Evolutionary conservation across 305 asterid species (phyloP), one percentile per base, ranked within the genome.

Genomic region (Rubia tinctorum): DNA sequence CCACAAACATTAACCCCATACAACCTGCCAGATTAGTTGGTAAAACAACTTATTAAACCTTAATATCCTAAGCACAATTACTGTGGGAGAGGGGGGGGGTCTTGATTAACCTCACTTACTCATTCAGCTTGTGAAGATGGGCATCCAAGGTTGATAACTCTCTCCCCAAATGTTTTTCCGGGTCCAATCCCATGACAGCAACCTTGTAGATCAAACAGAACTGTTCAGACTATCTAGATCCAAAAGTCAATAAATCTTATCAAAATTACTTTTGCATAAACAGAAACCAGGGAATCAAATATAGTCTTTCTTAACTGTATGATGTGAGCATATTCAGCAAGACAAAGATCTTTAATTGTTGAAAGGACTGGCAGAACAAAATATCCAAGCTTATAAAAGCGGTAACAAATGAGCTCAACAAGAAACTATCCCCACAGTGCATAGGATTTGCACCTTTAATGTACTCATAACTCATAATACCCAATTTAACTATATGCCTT

Each of bases 1-100:
- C 99, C 99, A 77, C 99, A 94, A 61, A 90, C 91, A 79, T 94
- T 94, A 77, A 91, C 84, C 78, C 99, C 99, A 80, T 91, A 94
- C 73, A 90, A 82, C 90, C 97, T 94, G 93, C 78, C 80, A 72
- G 34, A 71, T 69, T 63, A 20, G 34, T 22, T 25, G 66, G 45
- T 22, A 53, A 68, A 85, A 79, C 56, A 53, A 47, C 80, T 71
- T 67, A 22, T 65, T 64, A 72, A 71, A 6, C 20, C 42, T 13
- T 51, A 56, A 43, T 60, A 73, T 66, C 34, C 42, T 39, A 71
- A 67, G 67, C 30, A 68, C 22, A 61, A 64, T 37, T 40, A 69
- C 53, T 59, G 12, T 39, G 27, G 25, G 40, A 3, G 7, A 3
- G 45, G 27, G 25, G 40, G 3, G 5, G 6, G 23, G 47, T 72